Conservation (phyloP, 148 eudicot genomes). For the Rheum nobile region DNA sequence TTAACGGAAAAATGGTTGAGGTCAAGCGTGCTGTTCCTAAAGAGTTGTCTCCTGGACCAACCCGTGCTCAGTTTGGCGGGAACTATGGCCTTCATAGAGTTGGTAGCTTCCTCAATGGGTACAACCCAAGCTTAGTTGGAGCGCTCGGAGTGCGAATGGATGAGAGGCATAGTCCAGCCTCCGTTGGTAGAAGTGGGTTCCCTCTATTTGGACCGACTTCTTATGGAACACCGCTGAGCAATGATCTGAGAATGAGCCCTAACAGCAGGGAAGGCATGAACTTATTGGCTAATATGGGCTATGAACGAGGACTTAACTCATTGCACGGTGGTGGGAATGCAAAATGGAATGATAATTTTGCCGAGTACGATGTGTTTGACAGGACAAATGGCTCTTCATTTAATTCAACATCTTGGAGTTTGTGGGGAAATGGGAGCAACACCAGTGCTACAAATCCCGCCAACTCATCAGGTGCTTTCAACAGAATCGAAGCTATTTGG, state of each 20-base stretch:
- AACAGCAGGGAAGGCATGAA: slow-evolving; percentile 33
- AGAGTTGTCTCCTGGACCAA: slow-evolving; percentile 73
- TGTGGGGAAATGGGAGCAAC: slow-evolving; percentile 61
- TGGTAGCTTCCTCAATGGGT: slow-evolving; percentile 50
- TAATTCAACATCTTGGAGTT: slow-evolving; percentile 36
- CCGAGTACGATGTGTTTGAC: slow-evolving; percentile 32
- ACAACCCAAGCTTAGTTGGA: slow-evolving; percentile 36
- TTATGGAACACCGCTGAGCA: slow-evolving; percentile 36
- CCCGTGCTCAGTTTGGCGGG: slow-evolving; percentile 43
- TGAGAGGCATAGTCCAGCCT: slow-evolving; percentile 55
- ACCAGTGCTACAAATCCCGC: slow-evolving; percentile 25
- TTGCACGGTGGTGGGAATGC: slow-evolving; percentile 24
- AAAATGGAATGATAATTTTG: slow-evolving; percentile 33
- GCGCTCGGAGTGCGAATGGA: slow-evolving; percentile 67
- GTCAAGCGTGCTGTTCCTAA: slow-evolving; percentile 95
- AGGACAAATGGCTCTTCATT: slow-evolving; percentile 37
- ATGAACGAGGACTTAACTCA: slow-evolving; percentile 45
- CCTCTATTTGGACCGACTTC: slow-evolving; percentile 46
- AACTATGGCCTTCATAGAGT: slow-evolving; percentile 46
- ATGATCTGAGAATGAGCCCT: slow-evolving; percentile 51
- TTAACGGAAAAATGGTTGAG: slow-evolving; percentile 95
- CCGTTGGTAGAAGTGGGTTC: slow-evolving; percentile 54
- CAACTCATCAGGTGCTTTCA: slow-evolving; percentile 27
- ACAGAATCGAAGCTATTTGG: slow-evolving; percentile 55
- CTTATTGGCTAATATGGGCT: slow-evolving; percentile 34